Conservation (phyloP, 2,329 filamentous ascomycete genomes). For the Penicillium sp. region DNA sequence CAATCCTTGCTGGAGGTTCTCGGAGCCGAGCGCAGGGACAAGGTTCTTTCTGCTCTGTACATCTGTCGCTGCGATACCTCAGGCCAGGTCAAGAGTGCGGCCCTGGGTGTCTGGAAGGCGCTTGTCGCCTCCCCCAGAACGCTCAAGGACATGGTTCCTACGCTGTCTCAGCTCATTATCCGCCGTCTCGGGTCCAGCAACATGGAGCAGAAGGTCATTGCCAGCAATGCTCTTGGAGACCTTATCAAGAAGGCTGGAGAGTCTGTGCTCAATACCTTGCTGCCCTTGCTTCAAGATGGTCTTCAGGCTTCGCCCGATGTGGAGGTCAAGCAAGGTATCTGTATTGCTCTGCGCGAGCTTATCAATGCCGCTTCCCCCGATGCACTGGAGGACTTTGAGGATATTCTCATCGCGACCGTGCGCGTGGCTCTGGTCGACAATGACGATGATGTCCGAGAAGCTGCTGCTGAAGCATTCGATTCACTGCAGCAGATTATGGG, state of each 20-base stretch:
- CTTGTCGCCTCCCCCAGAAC: constrained; percentile 88
- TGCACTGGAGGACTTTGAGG: constrained; percentile 89
- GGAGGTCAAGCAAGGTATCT: constrained; percentile 95
- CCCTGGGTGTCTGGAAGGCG: constrained; percentile 94
- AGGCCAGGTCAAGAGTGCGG: constrained; percentile 81
- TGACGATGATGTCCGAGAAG: constrained; percentile 86
- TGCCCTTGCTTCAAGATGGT: constrained; percentile 90
- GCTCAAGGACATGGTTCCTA: constrained; percentile 92
- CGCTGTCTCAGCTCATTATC: constrained; percentile 91
- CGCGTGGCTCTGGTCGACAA: constrained; percentile 88
- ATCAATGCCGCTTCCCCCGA: constrained; percentile 87
- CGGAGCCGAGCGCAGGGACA: constrained; percentile 94
- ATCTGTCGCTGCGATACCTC: constrained; percentile 98
- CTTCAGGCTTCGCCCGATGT: constrained; percentile 84
- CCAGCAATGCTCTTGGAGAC: constrained; percentile 93
- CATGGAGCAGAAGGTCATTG: constrained; percentile 98
- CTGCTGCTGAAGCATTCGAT: constrained; percentile 95
- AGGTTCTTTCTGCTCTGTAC: constrained; percentile 93
- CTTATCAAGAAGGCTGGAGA: constrained; percentile 96
- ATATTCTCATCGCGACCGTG: constrained; percentile 90
- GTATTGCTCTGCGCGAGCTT: constrained; percentile 89
- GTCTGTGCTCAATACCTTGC: constrained; percentile 78
- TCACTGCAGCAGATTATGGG: constrained; percentile 89
- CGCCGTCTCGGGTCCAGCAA: constrained; percentile 90
- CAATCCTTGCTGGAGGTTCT: constrained; percentile 92